phyloP scores from a whole-genome alignment of 139 green algal species.

The Micractinium conductrix region DNA sequence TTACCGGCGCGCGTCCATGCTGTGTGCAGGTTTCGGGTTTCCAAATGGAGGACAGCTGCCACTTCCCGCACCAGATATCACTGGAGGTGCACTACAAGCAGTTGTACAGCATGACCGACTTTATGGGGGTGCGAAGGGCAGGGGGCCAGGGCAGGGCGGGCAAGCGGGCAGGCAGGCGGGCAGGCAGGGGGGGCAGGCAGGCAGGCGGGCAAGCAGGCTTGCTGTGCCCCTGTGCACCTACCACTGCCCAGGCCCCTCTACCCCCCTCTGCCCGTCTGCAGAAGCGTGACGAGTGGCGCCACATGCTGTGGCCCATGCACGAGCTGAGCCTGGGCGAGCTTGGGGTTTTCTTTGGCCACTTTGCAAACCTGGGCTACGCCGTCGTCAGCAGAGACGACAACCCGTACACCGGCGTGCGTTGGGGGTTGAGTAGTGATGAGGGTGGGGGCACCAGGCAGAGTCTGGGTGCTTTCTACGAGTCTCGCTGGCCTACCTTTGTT shows the following conservation, averaged over 20 bases:
- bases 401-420: too few relatives aligned
- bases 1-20: too few relatives aligned
- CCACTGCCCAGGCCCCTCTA: neutral
- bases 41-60: neutral
- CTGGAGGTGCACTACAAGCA: slow-evolving; percentile 12
- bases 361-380: slow-evolving; percentile 32
- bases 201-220: neutral
- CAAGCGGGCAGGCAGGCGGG: neutral
- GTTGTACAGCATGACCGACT: neutral
- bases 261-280: too few relatives aligned
- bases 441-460: too few relatives aligned
- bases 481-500: too few relatives aligned
- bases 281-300: too few relatives aligned
- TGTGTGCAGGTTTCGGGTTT: neutral
- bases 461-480: too few relatives aligned
- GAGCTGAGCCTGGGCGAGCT: slow-evolving; percentile 30
- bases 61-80: neutral
- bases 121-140: too few relatives aligned
- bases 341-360: slow-evolving; percentile 34
- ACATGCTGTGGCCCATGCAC: slow-evolving; percentile 30
- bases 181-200: too few relatives aligned
- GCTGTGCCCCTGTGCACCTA: too few relatives aligned
- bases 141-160: too few relatives aligned
- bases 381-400: slow-evolving; percentile 39
- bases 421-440: too few relatives aligned